Base-by-base conservation (phyloP, 192 early-diverging fungal species). In the Coemansia brasiliensis region DNA sequence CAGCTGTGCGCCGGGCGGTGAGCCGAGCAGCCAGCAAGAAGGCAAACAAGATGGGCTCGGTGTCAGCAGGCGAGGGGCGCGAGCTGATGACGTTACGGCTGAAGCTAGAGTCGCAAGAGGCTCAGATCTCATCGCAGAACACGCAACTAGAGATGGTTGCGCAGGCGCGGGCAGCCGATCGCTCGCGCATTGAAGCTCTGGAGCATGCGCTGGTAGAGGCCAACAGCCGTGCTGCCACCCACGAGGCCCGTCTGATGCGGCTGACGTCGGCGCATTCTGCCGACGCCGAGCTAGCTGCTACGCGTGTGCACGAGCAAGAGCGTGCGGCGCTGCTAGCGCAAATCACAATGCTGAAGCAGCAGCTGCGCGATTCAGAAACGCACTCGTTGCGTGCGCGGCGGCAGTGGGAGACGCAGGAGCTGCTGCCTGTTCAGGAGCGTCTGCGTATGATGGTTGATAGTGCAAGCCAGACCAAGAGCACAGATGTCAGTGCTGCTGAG, bases 1-100 rank as follows among this genome's bases (percentile, higher is more conserved):
- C 73, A 0, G 73, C 73, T 0, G 26, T 62, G 54, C 67, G 73
- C 1, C 61, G 73, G 3, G 73, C 73, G 1, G 67, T 76, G 3
- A 76, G 73, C 26, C 73, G 73, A 2, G 67, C 67, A 2, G 67
- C 66, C 7, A 76, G 73, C 41, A 60, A 61, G 29, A 69, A 66
- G 62, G 73, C 73, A 26, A 76, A 76, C 59, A 76, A 76, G 55
- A 24, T 65, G 16, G 49, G 63, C 21, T 76, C 73, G 54, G 66
- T 76, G 20, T 76, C 73, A 10, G 73, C 73, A 1, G 73, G 73
- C 55, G 73, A 76, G 25, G 50, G 61, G 39, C 32, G 39, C 29
- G 73, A 76, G 55, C 39, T 69, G 16, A 40, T 12, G 17, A 55
- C 54, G 24, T 55, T 69, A 38, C 63, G 63, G 39, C 6, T 18